These are phyloP conservation scores for Podosphaera fusca DNA, from an alignment of 2,329 filamentous ascomycete species.

Conservation along the genomic window DNA sequence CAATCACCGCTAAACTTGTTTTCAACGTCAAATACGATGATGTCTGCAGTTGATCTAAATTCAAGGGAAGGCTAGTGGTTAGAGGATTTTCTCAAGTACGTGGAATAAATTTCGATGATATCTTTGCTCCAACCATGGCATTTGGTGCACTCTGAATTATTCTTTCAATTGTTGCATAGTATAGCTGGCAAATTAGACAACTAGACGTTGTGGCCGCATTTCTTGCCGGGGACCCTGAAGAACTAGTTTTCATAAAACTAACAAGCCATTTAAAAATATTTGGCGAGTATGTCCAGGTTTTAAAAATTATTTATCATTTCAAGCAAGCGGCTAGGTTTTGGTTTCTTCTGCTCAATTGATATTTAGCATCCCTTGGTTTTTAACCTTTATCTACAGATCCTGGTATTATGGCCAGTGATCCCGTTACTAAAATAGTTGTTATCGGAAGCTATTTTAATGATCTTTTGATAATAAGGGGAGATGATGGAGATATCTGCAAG, in stretches of 20 bases:
- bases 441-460: no score
- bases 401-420: no score
- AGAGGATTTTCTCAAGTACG: neutral
- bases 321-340: neutral
- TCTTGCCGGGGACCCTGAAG: no score
- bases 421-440: no score
- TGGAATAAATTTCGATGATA: neutral
- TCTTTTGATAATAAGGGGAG: no score
- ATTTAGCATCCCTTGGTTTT: no score
- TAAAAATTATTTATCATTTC: neutral
- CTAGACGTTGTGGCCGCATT: neutral
- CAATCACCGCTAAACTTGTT: neutral
- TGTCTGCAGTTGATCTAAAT: neutral
- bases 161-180: neutral
- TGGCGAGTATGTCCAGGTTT: neutral
- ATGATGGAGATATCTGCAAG: no score
- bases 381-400: no score
- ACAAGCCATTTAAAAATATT: no score
- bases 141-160: constrained; percentile 1
- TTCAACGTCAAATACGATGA: constrained; percentile 1
- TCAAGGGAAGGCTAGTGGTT: neutral
- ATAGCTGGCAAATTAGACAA: neutral
- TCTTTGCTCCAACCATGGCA: neutral
- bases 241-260: no score
- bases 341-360: neutral